phyloP scores from a whole-genome alignment of 2,329 filamentous ascomycete genomes.

The Amylocarpus encephaloides region DNA sequence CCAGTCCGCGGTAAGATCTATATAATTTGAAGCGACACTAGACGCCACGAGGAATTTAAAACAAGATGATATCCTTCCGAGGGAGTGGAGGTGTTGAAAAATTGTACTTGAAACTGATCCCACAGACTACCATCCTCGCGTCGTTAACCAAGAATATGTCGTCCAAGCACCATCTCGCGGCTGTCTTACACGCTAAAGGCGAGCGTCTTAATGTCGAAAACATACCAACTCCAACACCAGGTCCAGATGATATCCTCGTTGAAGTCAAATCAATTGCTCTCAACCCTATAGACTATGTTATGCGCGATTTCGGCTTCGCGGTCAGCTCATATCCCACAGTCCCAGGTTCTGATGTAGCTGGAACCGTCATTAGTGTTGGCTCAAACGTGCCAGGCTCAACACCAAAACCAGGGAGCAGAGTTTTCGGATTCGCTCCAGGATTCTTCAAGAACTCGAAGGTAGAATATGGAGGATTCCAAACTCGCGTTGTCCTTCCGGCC shows the following conservation, averaged over 20 bases:
- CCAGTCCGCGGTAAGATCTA: too few species aligned
- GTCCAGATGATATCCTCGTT: conserved; percentile 36
- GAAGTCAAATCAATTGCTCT: conserved; percentile 36
- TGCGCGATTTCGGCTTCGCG: conserved; percentile 32
- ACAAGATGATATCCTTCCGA: too few species aligned
- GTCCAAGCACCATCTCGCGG: conserved; percentile 27
- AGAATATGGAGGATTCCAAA: conserved; percentile 29
- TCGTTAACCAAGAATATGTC: neutral
- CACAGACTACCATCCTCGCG: too few species aligned
- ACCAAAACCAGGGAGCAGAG: conserved; percentile 16
- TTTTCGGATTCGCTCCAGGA: conserved; percentile 30
- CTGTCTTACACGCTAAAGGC: conserved; percentile 26
- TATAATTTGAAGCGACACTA: too few species aligned
- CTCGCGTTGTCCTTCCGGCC: conserved; percentile 23
- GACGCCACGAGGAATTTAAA: too few species aligned
- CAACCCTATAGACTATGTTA: conserved; percentile 35
- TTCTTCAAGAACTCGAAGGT: neutral
- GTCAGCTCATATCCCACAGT: conserved; percentile 16
- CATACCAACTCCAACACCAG: conserved; percentile 33
- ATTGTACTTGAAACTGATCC: too few species aligned
- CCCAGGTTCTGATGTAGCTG: conserved; percentile 16
- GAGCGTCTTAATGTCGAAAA: conserved; percentile 7
- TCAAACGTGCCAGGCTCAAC: conserved; percentile 4
- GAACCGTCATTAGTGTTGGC: conserved; percentile 12
- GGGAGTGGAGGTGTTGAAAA: too few species aligned